A percentile compares a stretch with the other conserved stretches of the same genome.
Evolutionary conservation across 2,329 filamentous ascomycete species (phyloP).

Genomic region (Blumeria graminis): DNA sequence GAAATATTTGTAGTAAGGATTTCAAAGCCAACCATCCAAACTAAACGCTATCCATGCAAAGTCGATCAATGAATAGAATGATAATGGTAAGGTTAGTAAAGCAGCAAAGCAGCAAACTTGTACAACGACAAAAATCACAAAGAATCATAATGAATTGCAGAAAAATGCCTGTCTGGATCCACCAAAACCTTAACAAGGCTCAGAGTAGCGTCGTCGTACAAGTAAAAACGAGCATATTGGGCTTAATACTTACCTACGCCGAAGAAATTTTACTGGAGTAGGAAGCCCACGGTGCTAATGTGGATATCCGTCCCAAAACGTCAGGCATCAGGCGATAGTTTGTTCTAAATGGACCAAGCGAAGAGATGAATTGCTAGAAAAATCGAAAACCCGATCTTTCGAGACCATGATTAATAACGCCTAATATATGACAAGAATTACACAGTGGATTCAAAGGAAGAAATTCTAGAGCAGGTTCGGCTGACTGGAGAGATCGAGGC

Average conservation of each 20-base stretch:
- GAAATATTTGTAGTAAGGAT: too few relatives aligned
- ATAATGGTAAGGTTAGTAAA: not conserved
- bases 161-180: not conserved
- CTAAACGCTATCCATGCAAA: too few relatives aligned
- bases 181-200: not conserved
- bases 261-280: not conserved
- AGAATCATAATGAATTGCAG: not conserved
- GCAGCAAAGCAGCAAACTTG: not conserved
- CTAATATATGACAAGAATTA: too few relatives aligned
- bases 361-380: too few relatives aligned
- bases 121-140: not conserved
- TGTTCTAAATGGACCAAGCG: not conserved
- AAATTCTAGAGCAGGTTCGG: too few relatives aligned
- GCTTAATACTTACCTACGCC: not conserved
- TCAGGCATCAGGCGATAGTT: not conserved
- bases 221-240: constrained; percentile 1
- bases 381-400: too few relatives aligned
- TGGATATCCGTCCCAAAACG: constrained; percentile 1
- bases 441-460: too few relatives aligned
- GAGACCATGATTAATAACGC: too few relatives aligned
- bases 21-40: too few relatives aligned
- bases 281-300: not conserved
- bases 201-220: not conserved
- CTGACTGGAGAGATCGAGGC: too few relatives aligned
- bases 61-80: too few relatives aligned